Evolutionary conservation across 768 basidiomycete species (phyloP), one percentile per base, ranked within the genome.

Genomic region (Amanita jacksonii): DNA sequence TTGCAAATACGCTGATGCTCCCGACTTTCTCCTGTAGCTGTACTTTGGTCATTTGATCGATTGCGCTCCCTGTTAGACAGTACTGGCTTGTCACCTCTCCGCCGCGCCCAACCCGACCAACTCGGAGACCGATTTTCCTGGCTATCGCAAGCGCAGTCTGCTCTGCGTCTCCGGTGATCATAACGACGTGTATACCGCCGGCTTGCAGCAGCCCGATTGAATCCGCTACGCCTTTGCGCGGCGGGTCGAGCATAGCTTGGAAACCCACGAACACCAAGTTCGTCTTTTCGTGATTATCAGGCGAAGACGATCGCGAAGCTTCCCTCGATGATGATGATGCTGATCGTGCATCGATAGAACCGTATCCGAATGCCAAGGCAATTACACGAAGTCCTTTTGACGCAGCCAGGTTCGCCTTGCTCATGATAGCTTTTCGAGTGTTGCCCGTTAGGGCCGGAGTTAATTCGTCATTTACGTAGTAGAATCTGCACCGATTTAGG

Each of bases 81-180:
- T 70, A 71, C n/a, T 53, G 54, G 28, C 53, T 59, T 32, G 62
- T 61, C 47, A 58, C 55, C n/a, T 72, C 73, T 48, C 76, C 59
- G 16, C 79, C 70, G n/a, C 40, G 25, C 22, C 22, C 38, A 3
- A 73, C 67, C 43, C 90, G 70, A 34, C 79, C 79, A 19, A 92
- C 75, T 8, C 77, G 73, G 53, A 97, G 65, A 19, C 93, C 93
- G 13, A 98, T 74, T 54, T 88, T 73, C 55, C 77, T 73, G 27
- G 91, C 94, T 46, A 96, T 94, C 38, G 86, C 79, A 25, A 93
- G 56, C 2, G 94, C 93, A 1, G 93, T 98, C 43, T 81, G 73
- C 61, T 92, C 89, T 27, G 91, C 82, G 54, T 98, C 93, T 3
- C 93, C 93, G 0, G 94, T 97, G 57, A 97, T 96, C 93, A 98